Evolutionary conservation across 2,329 filamentous ascomycete species (phyloP).

Genomic region (Lasiodiplodia hormozganensis): DNA sequence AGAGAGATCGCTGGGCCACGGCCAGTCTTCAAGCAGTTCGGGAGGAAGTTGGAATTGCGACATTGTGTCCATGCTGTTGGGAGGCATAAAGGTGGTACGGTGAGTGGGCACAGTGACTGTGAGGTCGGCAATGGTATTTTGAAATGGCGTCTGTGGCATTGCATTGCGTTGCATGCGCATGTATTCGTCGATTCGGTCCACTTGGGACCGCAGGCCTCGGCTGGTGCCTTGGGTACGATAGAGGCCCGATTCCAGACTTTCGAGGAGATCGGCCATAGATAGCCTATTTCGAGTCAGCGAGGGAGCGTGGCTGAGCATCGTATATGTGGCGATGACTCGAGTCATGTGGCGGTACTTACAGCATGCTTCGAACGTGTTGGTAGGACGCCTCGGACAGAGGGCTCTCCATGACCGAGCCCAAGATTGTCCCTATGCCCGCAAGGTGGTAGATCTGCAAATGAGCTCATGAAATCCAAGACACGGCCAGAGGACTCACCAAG

Average conservation of each 20-base stretch:
- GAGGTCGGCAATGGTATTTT: slow-evolving; percentile 30
- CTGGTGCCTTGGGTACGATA: slow-evolving; percentile 50
- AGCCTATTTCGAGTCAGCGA: slow-evolving; percentile 5
- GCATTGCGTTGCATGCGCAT: slow-evolving; percentile 39
- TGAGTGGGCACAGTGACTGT: slow-evolving; percentile 16
- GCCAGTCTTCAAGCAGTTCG: slow-evolving; percentile 51
- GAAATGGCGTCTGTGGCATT: slow-evolving; percentile 35
- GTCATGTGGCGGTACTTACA: slow-evolving; percentile 38
- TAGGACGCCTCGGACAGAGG: slow-evolving; percentile 53
- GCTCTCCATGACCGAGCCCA: slow-evolving; percentile 56
- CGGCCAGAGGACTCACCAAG: slow-evolving; percentile 35
- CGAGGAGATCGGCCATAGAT: slow-evolving; percentile 55
- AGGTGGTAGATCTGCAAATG: slow-evolving; percentile 51
- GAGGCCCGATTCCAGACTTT: slow-evolving; percentile 52
- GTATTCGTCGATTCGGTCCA: slow-evolving; percentile 54
- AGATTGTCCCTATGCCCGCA: slow-evolving; percentile 56
- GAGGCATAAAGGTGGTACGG: not conserved
- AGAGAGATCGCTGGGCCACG: slow-evolving; percentile 40
- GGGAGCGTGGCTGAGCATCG: not conserved
- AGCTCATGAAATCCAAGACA: not conserved
- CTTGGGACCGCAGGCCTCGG: slow-evolving; percentile 49
- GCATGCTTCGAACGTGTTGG: slow-evolving; percentile 49
- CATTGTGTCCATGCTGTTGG: slow-evolving; percentile 16
- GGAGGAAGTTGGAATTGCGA: slow-evolving; percentile 49
- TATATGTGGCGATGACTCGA: not conserved